Conservation (phyloP, 257 asterid genomes). For the Fraxinus pennsylvanica region DNA sequence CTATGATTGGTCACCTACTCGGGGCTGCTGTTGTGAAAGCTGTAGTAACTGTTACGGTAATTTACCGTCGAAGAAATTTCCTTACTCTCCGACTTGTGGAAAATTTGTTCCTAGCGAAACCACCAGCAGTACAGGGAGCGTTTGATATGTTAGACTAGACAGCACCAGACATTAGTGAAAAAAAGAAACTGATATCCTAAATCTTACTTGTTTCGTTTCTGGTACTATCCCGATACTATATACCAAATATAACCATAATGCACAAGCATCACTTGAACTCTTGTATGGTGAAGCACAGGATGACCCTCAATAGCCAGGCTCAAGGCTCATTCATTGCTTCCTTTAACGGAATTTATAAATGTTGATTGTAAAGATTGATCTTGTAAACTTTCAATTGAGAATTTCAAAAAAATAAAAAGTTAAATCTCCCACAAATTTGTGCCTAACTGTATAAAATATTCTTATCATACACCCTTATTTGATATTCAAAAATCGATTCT, state of each 20-base stretch:
- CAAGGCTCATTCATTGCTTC: background rate
- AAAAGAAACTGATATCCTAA: background rate
- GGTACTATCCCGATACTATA: background rate
- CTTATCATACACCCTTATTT: background rate
- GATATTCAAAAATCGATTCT: background rate
- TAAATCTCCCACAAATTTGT: background rate
- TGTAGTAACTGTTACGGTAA: conserved; percentile 46
- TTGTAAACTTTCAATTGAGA: background rate
- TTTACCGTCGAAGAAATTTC: background rate
- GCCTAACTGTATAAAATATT: background rate
- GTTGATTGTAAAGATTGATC: background rate
- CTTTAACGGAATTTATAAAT: background rate
- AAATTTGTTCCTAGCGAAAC: background rate
- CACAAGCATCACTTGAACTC: background rate
- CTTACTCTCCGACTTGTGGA: background rate
- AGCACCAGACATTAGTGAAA: background rate
- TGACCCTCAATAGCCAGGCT: background rate
- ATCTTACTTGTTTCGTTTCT: no score
- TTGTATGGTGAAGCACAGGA: background rate
- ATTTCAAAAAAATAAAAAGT: no score
- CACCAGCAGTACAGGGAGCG: background rate
- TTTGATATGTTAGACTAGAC: background rate
- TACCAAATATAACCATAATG: background rate
- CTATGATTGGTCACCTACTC: conserved; percentile 49
- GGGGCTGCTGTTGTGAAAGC: conserved; percentile 59